Evolutionary conservation across 2,329 filamentous ascomycete genomes (phyloP), one percentile per base, ranked within the genome.

Genomic region (Didymella sp.): DNA sequence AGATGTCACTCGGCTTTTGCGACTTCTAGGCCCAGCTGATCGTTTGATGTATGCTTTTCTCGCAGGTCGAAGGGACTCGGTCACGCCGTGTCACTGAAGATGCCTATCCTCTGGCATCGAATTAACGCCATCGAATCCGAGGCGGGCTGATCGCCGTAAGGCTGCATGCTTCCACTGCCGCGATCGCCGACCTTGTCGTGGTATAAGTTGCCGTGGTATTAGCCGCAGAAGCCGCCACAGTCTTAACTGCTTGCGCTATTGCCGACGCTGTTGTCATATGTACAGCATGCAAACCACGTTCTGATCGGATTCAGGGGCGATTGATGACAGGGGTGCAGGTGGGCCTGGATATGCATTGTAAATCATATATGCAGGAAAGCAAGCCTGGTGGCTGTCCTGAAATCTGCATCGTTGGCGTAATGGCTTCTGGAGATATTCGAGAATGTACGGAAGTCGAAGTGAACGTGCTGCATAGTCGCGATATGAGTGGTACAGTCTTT

Each of bases 281-380:
- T 22, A n/a, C 35, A 19, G 12, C 35, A 15, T 46, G 41, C 42
- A 40, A 27, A 28, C n/a, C 28, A 30, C 6, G 28, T 30, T 30
- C 7, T 24, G 53, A 45, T 51, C 35, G 24, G 28, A 38, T 31
- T 8, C 47, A 47, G 42, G 42, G 42, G 42, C 47, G 24, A 51
- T 17, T 19, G 22, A 38, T 48, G 43, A 51, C 48, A 57, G 43
- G 47, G 54, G 30, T 51, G 27, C 22, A 50, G 21, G 15, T 25
- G n/a, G 46, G 28, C 21, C 28, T 37, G 35, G 37, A 35, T 43
- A 57, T 48, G 54, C 54, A 46, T 13, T 21, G 30, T 47, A 27
- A 28, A 51, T 37, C 33, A 19, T 37, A 2, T 15, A 37, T 37
- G 35, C 19, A n/a, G 19, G 17, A 12, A 6, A n/a, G 22, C 28